Percentiles rank a stretch among this genome's conserved stretches.
These are phyloP conservation scores for Claviceps citrina DNA, from an alignment of 2,329 filamentous ascomycete species.

Conservation along the genomic window DNA sequence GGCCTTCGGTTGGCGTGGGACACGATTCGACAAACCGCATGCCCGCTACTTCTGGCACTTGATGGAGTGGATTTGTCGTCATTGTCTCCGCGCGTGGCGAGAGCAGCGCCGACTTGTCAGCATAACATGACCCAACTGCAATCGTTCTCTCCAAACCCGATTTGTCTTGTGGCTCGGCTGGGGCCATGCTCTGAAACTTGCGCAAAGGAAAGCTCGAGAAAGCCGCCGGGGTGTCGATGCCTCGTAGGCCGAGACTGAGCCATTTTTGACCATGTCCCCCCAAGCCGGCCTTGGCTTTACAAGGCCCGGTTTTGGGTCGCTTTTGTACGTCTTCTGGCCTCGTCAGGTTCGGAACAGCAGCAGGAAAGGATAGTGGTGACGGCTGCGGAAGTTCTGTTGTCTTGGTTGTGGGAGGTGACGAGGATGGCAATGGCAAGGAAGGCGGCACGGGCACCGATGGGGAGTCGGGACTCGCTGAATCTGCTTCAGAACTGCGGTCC, in stretches of 20 bases:
- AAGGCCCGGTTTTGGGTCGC: conserved; percentile 22
- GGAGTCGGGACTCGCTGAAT: not conserved
- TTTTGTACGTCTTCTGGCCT: conserved; percentile 9
- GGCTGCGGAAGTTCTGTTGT: not conserved
- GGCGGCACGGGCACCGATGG: not conserved
- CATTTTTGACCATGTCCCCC: conserved; percentile 11
- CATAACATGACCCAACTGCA: conserved; percentile 18
- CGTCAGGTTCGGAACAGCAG: conserved; percentile 5
- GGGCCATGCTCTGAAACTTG: conserved; percentile 3
- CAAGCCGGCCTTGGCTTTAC: conserved; percentile 6
- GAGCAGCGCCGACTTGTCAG: conserved; percentile 42
- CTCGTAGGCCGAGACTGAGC: conserved; percentile 20
- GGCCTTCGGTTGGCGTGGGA: conserved; percentile 34
- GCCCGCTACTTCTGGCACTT: conserved; percentile 26
- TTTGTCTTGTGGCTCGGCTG: conserved; percentile 7
- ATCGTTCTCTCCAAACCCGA: conserved; percentile 20
- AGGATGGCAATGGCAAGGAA: not conserved
- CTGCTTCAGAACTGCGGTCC: conserved; percentile 22
- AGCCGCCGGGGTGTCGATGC: conserved; percentile 11
- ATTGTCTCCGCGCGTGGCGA: conserved; percentile 60
- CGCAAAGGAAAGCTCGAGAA: conserved; percentile 4
- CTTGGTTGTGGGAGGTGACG: not conserved
- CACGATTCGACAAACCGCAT: conserved; percentile 38
- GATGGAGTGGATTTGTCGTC: conserved; percentile 50
- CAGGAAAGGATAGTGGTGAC: not conserved